Base-by-base conservation (phyloP, 1,284 basidiomycete species). In the Marasmius sp. region DNA sequence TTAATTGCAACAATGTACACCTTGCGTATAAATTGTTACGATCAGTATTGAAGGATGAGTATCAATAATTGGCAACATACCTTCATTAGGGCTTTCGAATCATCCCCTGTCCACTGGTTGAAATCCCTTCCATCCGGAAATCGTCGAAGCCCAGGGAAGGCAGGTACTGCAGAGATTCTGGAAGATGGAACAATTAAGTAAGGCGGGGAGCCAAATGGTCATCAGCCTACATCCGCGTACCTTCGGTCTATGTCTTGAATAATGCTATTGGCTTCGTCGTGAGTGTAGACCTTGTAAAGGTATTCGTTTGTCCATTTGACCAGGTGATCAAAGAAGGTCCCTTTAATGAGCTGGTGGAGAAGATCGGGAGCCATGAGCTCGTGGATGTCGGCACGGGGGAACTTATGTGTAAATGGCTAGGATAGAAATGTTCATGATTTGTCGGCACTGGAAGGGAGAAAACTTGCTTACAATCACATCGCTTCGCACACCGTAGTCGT, bases 61-160 rank as follows among this genome's bases (percentile, higher is more conserved):
- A 67, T 34, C 62, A 16, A 38, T 27, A 2, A 27, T 27, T 5
- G 27, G 5, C 27, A 22, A 34, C 39, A 27, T 59, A 71, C 70
- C 67, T 73, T 74, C 72, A 73, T 73, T 0, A 73, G 58, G 5
- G 68, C 71, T 53, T 73, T 73, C 0, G 71, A 71, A 52, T 60
- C 59, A 45, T 60, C 59, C 27, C 59, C 59, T 8, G 59, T 60
- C 59, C 59, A 60, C 36, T 60, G 59, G 18, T 41, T 55, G 39
- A 60, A 60, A 22, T 37, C 9, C 9, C 58, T 49, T 12, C 58
- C 58, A 38, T 60, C 20, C 43, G 43, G 56, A 37, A 62, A 62
- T 14, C 41, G 36, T 12, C 57, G 47, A 10, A 59, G 37, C 14
- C 57, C 57, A 20, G 66, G 66, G 60, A 72, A 73, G 20, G 64